Conservation (phyloP, 768 basidiomycete genomes). For the Xerocomellus chrysenteron region DNA sequence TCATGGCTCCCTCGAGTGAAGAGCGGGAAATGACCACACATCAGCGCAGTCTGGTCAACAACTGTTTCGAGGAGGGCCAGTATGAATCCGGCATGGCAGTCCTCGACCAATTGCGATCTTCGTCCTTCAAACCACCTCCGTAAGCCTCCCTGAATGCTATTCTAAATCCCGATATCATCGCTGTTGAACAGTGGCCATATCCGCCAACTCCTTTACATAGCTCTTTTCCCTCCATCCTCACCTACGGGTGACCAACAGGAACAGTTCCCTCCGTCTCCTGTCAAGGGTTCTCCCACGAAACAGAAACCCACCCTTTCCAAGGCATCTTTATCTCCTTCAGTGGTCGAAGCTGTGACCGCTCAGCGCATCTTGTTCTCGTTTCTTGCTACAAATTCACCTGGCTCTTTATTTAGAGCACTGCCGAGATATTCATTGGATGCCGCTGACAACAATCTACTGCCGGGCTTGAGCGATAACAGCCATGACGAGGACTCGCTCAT, state of each 20-base stretch:
- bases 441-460: constrained; percentile 1
- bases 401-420: constrained; percentile 51
- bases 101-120: constrained; percentile 60
- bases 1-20: constrained; percentile 13
- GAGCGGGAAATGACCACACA: constrained; percentile 48
- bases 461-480: constrained; percentile 26
- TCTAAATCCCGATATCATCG: constrained; percentile 13
- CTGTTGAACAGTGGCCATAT: constrained; percentile 51
- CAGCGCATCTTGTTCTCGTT: constrained; percentile 55
- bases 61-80: constrained; percentile 74
- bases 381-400: constrained; percentile 54
- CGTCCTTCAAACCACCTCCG: constrained; percentile 57
- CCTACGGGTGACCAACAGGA: constrained; percentile 19
- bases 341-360: constrained; percentile 48
- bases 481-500: constrained; percentile 55
- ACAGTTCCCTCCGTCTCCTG: constrained; percentile 30
- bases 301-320: constrained; percentile 39
- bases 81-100: constrained; percentile 65
- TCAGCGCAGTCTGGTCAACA: constrained; percentile 62
- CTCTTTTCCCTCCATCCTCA: constrained; percentile 54
- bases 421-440: constrained; percentile 44
- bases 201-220: constrained; percentile 66
- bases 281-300: constrained; percentile 51
- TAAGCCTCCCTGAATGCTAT: constrained; percentile 35
- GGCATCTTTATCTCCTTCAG: constrained; percentile 43